Conservation (phyloP, 768 basidiomycete species). For the Leccinum subgranulosum region DNA sequence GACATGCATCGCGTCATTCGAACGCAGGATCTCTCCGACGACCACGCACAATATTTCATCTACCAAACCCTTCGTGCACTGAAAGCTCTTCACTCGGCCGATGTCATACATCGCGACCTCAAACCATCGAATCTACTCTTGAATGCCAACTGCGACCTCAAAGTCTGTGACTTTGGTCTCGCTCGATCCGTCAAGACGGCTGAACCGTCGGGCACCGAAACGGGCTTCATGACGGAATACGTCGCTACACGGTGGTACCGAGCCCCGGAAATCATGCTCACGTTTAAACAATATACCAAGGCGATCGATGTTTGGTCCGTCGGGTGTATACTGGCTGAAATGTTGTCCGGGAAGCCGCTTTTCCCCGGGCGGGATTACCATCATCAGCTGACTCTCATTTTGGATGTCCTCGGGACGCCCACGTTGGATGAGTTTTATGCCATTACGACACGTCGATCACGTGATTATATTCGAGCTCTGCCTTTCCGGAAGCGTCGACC, state of each 20-base stretch:
- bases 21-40: slow-evolving; percentile 92
- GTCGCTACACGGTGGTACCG: slow-evolving; percentile 99
- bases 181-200: slow-evolving; percentile 88
- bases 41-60: slow-evolving; percentile 93
- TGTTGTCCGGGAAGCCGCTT: slow-evolving; percentile 94
- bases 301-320: slow-evolving; percentile 91
- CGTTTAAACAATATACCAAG: slow-evolving; percentile 98
- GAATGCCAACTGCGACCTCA: slow-evolving; percentile 95
- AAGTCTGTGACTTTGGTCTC: slow-evolving; percentile 93
- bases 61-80: slow-evolving; percentile 94
- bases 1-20: slow-evolving; percentile 97
- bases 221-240: slow-evolving; percentile 94
- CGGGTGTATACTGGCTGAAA: slow-evolving; percentile 89
- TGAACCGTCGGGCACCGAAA: slow-evolving; percentile 80
- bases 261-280: slow-evolving; percentile 99
- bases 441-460: slow-evolving; percentile 86
- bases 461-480: slow-evolving; percentile 92
- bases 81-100: slow-evolving; percentile 94
- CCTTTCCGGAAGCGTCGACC: slow-evolving; percentile 88
- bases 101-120: slow-evolving; percentile 94
- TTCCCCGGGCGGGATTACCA: slow-evolving; percentile 98
- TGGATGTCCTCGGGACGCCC: slow-evolving; percentile 96
- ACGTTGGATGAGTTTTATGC: slow-evolving; percentile 97
- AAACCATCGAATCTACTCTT: slow-evolving; percentile 97
- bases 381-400: slow-evolving; percentile 91